phyloP scores from a whole-genome alignment of 345 rosid species.

The Cardamine chenopodiifolia region DNA sequence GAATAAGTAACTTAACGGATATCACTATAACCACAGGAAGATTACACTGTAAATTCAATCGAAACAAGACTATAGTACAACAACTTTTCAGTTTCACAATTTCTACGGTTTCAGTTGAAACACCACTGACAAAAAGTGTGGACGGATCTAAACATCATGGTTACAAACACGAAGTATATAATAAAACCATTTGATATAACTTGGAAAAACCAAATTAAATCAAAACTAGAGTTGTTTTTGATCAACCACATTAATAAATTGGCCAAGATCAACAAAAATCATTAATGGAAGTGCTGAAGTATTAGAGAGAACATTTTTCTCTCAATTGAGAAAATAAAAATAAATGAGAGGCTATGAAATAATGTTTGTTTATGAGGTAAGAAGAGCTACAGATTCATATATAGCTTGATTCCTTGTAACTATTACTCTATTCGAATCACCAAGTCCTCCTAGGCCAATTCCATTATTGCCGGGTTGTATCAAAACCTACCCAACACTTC shows the following conservation, averaged over 20 bases:
- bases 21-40: no score
- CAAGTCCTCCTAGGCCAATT: constrained; percentile 4
- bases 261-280: not conserved
- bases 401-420: constrained; percentile 31
- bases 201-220: no score
- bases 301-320: not conserved
- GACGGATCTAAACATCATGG: no score
- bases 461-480: constrained; percentile 24
- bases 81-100: not conserved
- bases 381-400: constrained; percentile 31
- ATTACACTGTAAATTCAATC: no score
- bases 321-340: constrained; percentile 17
- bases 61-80: no score
- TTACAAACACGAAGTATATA: no score
- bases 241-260: not conserved
- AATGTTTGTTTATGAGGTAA: constrained; percentile 27
- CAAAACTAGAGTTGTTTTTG: no score
- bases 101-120: not conserved
- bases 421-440: constrained; percentile 24
- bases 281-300: not conserved
- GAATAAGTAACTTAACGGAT: no score
- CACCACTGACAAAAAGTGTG: no score
- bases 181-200: not conserved
- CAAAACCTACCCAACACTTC: constrained; percentile 30
- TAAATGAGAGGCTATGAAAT: constrained; percentile 11